Base-by-base conservation (phyloP, 805 yeast species). In the Pichia sporocuriosa region DNA sequence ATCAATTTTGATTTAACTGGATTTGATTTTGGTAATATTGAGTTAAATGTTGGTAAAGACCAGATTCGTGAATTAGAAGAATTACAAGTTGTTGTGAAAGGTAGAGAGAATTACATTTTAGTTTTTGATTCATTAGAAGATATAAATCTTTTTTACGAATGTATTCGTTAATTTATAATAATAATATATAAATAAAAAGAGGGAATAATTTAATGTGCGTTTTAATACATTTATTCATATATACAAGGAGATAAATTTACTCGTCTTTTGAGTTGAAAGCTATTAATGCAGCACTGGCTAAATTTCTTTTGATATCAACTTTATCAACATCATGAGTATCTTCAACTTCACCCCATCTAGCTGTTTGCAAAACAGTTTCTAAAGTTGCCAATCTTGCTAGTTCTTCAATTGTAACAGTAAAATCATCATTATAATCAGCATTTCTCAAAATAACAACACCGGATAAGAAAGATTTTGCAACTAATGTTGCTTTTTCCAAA, bases 261-360 rank as follows among this genome's bases (percentile, higher is more conserved):
- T 23, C 12, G 7, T 24, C 17, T 32, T 42, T 40, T n/a, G 23
- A 33, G 16, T 45, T 45, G 22, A 32, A 43, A 3, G 79, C 73
- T 16, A 78, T 57, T 31, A 84, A 59, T 4, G 89, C 83, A 23
- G 95, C 89, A 50, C 87, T 75, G 27, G 90, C 79, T 35, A 93
- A 72, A 55, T 80, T 79, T 62, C 97, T 79, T 55, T 86, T 70
- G 53, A 94, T 72, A 53, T 93, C 97, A 30, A 81, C 95, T 61
- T 83, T 81, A 55, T 86, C 95, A n/a, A 93, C 97, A 60, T 93
- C 98, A 58, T 93, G 98, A 3, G 97, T 87, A 57, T 93, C 98
- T 65, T 93, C 97, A 20, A 90, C 97, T 62, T 90, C 97, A 25
- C 98, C 98, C 98, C 98, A 93, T 56, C 80, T 74, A 19, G 77